These are phyloP conservation scores for Diutina mesorugosa DNA, from an alignment of 1,139 yeast genomes.

Conservation along the genomic window DNA sequence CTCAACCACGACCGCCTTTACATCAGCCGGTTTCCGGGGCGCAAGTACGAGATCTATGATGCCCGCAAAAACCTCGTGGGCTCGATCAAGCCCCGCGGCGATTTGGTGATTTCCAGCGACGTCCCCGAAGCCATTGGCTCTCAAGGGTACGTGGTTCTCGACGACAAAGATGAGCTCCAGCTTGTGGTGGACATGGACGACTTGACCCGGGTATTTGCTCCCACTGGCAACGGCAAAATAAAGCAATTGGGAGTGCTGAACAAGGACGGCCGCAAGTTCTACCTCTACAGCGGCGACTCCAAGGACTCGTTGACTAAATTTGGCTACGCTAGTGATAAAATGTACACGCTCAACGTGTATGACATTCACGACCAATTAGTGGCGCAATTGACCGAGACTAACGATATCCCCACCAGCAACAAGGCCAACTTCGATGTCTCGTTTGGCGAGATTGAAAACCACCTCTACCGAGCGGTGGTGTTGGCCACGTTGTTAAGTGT, in stretches of 20 bases:
- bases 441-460: background rate
- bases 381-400: background rate
- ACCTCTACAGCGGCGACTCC: constrained; percentile 55
- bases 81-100: background rate
- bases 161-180: background rate
- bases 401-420: background rate
- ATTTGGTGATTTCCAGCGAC: background rate
- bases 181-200: background rate
- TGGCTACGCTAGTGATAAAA: background rate
- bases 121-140: background rate
- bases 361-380: background rate
- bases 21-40: background rate
- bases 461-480: background rate
- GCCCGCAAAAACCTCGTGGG: background rate
- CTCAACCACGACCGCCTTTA: background rate
- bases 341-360: background rate
- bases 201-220: background rate
- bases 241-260: constrained; percentile 18
- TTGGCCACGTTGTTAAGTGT: background rate
- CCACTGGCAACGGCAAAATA: background rate
- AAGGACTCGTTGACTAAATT: background rate
- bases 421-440: background rate
- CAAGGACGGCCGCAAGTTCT: constrained; percentile 85
- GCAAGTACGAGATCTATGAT: background rate
- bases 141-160: background rate